Percentiles rank a stretch among this genome's conserved stretches.
phyloP scores from a whole-genome alignment of 164 flowering plant species.

The Tetracentron sinense region DNA sequence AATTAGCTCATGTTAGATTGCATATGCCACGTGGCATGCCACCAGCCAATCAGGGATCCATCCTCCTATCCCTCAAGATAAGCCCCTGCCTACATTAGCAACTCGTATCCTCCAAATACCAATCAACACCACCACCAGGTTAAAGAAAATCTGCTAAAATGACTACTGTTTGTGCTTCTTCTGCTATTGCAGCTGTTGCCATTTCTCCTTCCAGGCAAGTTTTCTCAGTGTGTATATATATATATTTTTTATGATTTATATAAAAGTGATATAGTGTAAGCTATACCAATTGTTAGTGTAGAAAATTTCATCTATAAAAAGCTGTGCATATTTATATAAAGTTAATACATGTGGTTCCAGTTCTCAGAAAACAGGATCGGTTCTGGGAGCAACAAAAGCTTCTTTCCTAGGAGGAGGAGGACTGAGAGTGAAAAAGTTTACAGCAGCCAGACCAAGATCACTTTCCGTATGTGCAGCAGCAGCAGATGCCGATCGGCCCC shows the following conservation, averaged over 20 bases:
- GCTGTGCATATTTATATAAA: not conserved
- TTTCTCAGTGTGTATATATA: not conserved
- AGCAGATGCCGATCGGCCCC: conserved; percentile 74
- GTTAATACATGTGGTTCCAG: conserved; percentile 26
- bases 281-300: not conserved
- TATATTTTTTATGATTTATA: not conserved
- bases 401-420: conserved; percentile 71
- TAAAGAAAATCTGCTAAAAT: conserved; percentile 21
- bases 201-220: conserved; percentile 74
- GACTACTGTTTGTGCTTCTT: conserved; percentile 86
- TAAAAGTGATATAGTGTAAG: no score
- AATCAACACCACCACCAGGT: not conserved
- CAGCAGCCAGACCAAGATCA: conserved; percentile 27
- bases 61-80: conserved; percentile 66
- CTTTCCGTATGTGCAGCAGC: conserved; percentile 47
- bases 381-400: conserved; percentile 54
- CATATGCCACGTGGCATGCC: conserved; percentile 50
- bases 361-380: conserved; percentile 58
- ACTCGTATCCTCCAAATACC: no score
- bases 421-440: conserved; percentile 38
- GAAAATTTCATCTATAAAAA: not conserved
- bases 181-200: conserved; percentile 70
- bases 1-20: conserved; percentile 34
- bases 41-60: conserved; percentile 36
- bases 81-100: conserved; percentile 36